Percentiles rank a stretch among this genome's conserved stretches.
These are phyloP conservation scores for Yamadazyma aaseri DNA, from an alignment of 1,139 yeast species.

Conservation along the genomic window DNA sequence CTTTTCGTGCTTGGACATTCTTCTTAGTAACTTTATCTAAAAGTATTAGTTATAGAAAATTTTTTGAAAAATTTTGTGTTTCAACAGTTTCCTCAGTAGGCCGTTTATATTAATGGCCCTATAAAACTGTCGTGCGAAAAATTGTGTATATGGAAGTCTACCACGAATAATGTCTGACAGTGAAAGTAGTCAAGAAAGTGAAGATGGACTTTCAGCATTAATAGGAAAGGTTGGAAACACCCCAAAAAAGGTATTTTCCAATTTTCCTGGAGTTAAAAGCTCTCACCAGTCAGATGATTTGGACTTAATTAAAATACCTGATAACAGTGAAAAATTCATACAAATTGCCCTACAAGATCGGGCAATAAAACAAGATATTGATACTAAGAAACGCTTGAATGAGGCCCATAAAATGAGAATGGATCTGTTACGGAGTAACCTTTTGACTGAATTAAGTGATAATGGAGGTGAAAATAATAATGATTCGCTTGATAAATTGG, in stretches of 20 bases:
- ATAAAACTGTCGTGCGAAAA: neutral
- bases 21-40: neutral
- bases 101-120: conserved; percentile 8
- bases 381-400: conserved; percentile 1
- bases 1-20: conserved; percentile 34
- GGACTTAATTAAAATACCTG: conserved; percentile 8
- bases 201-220: conserved; percentile 1
- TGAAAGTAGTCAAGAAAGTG: conserved; percentile 3
- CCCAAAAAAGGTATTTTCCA: neutral
- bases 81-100: neutral
- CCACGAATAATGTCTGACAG: neutral
- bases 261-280: neutral
- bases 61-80: too few relatives aligned
- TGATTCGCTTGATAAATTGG: conserved; percentile 2
- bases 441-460: conserved; percentile 27
- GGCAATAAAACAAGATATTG: conserved; percentile 4
- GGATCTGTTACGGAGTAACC: conserved; percentile 7
- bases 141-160: conserved; percentile 1
- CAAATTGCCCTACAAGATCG: conserved; percentile 4
- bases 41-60: too few relatives aligned
- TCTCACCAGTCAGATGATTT: conserved; percentile 1
- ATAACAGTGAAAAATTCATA: conserved; percentile 6
- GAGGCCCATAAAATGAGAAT: conserved; percentile 2
- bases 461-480: conserved; percentile 19
- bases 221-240: neutral